Evolutionary conservation across 192 early-diverging fungal genomes (phyloP), one percentile per base, ranked within the genome.

Genomic region (Rhizophagus clarus): DNA sequence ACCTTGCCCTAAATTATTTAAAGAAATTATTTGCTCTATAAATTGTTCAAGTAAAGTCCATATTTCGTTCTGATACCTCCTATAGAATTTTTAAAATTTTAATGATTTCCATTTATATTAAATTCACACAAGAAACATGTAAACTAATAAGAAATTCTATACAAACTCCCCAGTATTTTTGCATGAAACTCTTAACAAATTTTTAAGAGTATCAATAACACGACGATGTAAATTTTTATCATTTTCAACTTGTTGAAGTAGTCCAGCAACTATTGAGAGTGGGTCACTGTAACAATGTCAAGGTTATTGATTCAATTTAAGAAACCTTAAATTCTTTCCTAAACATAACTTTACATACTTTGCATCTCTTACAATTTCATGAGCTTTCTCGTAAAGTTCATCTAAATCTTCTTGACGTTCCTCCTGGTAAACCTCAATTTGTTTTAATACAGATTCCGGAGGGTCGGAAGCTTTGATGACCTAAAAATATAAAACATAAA

Each of bases 1-100:
- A 75, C 74, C 56, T 63, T 85, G 79, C 64, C 83, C 79, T 14
- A 83, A 62, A 49, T 85, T 76, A 5, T 79, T 74, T 64, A 83
- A 81, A 66, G 70, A 77, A 20, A 80, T 82, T 28, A 85, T 76
- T 32, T 78, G 80, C 22, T 85, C 84, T 12, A 86, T 79, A 83
- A 90, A 89, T 26, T 82, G 79, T 49, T 82, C 81, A 4, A 88
- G 78, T 20, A 90, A 83, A 15, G 85, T 87, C 88, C 88, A 90
- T 4, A 87, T 77, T 82, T 90, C 88, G 31, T 83, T 79, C 22
- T 81, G 82, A 77, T 84, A 81, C 63, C 80, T 81, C 12, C 84
- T 85, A 80, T 56, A 56, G 17, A 56, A 45, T 45, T 22, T 56
- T 6, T 56, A 22, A 56, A 56, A 56, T 6, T 56, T 56, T 22